Evolutionary conservation across 768 basidiomycete genomes (phyloP).

Genomic region (Kwoniella europaea): DNA sequence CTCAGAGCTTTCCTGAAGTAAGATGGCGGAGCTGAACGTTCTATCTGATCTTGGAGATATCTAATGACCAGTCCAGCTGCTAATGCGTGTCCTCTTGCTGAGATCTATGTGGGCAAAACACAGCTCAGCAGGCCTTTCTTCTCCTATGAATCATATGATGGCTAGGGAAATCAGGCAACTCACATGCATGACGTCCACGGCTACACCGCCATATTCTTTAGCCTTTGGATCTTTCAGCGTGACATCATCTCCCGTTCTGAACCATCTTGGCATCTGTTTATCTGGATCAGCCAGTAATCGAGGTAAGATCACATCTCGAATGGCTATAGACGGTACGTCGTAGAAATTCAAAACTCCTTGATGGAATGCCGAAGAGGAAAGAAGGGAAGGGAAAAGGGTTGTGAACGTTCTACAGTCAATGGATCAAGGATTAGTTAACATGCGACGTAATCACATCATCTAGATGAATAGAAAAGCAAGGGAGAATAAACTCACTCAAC

Average conservation of each 20-base stretch:
- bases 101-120: slow-evolving; percentile 34
- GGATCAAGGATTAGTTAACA: background rate
- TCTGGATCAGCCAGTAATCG: slow-evolving; percentile 39
- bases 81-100: slow-evolving; percentile 44
- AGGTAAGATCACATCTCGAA: slow-evolving; percentile 46
- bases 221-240: slow-evolving; percentile 40
- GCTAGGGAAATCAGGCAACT: slow-evolving; percentile 18
- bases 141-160: background rate
- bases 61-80: slow-evolving; percentile 42
- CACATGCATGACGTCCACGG: slow-evolving; percentile 54
- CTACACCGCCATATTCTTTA: slow-evolving; percentile 35
- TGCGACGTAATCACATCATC: no score
- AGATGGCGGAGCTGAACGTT: slow-evolving; percentile 16
- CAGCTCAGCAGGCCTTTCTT: background rate
- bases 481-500: slow-evolving; percentile 43
- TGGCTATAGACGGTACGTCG: slow-evolving; percentile 44
- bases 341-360: slow-evolving; percentile 48
- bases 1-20: slow-evolving; percentile 17
- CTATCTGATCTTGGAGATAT: slow-evolving; percentile 39
- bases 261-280: slow-evolving; percentile 44
- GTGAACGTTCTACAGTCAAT: slow-evolving; percentile 48
- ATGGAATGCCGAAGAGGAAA: slow-evolving; percentile 48
- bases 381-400: slow-evolving; percentile 44
- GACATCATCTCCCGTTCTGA: slow-evolving; percentile 39
- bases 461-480: no score